phyloP scores from a whole-genome alignment of 345 rosid species.

The Populus ilicifolia region DNA sequence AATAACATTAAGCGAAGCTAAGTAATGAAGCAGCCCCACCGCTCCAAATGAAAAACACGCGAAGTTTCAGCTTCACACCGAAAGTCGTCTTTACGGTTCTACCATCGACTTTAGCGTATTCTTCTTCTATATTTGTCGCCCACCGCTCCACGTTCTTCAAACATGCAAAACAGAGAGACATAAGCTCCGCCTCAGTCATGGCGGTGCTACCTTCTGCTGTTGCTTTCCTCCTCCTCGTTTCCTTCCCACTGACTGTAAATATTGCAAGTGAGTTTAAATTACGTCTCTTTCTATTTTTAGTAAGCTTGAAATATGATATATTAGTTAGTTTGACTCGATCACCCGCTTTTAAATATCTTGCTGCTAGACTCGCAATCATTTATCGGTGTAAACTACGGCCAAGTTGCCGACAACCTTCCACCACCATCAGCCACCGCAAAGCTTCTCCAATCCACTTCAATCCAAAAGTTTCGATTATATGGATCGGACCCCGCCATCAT shows the following conservation, averaged over 20 bases:
- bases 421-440: conserved; percentile 76
- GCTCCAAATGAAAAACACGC: no score
- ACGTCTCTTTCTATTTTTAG: background rate
- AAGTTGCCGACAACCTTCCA: conserved; percentile 86
- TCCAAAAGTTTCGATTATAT: conserved; percentile 70
- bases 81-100: conserved; percentile 11
- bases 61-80: background rate
- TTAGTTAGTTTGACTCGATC: no score
- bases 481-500: conserved; percentile 83
- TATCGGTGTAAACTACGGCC: conserved; percentile 85
- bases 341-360: background rate
- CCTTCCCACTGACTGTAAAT: conserved; percentile 19
- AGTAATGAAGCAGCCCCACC: no score
- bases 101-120: background rate
- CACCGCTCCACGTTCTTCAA: background rate
- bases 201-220: conserved; percentile 25
- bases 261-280: conserved; percentile 45
- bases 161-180: conserved; percentile 7
- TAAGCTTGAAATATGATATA: no score
- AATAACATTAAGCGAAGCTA: no score
- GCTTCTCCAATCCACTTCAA: conserved; percentile 70
- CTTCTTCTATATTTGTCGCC: background rate
- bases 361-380: conserved; percentile 58
- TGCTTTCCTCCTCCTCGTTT: conserved; percentile 30
- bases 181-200: conserved; percentile 30